Evolutionary conservation across 2,329 filamentous ascomycete genomes (phyloP), one percentile per base, ranked within the genome.

Genomic region (Fusarium azukiicola): DNA sequence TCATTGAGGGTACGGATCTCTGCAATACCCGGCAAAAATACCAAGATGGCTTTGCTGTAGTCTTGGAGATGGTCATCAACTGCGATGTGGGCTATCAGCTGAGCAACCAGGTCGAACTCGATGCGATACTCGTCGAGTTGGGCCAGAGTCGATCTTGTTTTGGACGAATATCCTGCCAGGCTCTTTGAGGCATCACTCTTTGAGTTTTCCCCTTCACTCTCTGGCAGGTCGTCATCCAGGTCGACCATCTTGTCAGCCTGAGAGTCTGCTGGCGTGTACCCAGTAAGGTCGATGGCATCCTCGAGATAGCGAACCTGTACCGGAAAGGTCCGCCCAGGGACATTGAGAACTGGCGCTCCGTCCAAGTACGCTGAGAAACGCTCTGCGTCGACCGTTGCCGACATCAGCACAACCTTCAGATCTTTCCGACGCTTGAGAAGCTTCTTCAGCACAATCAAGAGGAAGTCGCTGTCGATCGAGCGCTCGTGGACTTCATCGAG

Each of bases 401-500:
- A 99, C 98, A 99, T 99, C 64, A 99, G 92, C 49, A 99, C 92
- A 27, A 99, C 95, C 87, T 98, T 99, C 68, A 99, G 90, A 78
- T 98, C 96, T 75, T 95, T 95, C 70, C 97, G 93, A 79, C 93
- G 93, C 42, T 92, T 86, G 88, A 99, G 92, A 7, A 99, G 90
- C 77, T 97, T 96, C 84, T 96, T 96, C 67, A 99, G 91, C 2
- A 99, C 96, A 80, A 99, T 98, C 21, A 99, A 91, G 46, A 99
- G 90, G 85, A 99, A 99, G 85, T 99, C 98, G 72, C 97, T 98
- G 85, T 99, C 98, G 81, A 99, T 99, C 17, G 96, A 96, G 76
- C 97, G 94, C 86, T 99, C 98, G 84, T 99, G 98, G 5, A 99
- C 97, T 87, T 99, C 98, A 84, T 99, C 98, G n/a, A 99, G 94